Conservation (phyloP, 1,284 basidiomycete genomes). For the Meira miltonrushii region DNA sequence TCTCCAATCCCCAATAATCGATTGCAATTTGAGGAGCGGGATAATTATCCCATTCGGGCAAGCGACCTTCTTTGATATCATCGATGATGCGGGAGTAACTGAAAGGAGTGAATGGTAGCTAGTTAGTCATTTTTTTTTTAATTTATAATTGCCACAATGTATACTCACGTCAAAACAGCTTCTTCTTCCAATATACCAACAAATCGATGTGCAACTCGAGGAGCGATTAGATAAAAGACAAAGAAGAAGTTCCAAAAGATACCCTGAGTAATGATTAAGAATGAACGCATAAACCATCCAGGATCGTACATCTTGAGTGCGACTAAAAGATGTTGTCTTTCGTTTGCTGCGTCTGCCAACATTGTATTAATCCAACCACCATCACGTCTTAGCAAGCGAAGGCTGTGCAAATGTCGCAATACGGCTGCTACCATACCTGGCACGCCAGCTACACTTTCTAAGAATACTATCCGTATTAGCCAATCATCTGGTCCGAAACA, state of each 20-base stretch:
- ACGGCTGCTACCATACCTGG: slow-evolving; percentile 85
- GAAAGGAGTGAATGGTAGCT: neutral
- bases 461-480: slow-evolving; percentile 38
- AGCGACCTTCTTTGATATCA: slow-evolving; percentile 74
- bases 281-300: slow-evolving; percentile 67
- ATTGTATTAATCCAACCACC: slow-evolving; percentile 41
- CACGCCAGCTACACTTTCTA: slow-evolving; percentile 70
- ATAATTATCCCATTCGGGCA: slow-evolving; percentile 71
- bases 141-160: too few relatives aligned
- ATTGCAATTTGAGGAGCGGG: slow-evolving; percentile 80
- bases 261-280: slow-evolving; percentile 77
- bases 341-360: slow-evolving; percentile 44
- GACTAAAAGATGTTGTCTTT: slow-evolving; percentile 37
- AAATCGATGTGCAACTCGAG: slow-evolving; percentile 81
- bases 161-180: slow-evolving; percentile 73
- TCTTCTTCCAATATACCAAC: slow-evolving; percentile 94
- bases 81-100: slow-evolving; percentile 67
- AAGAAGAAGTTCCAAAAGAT: slow-evolving; percentile 55
- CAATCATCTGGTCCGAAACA: slow-evolving; percentile 39
- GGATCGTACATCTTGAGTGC: slow-evolving; percentile 57
- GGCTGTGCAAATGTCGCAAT: slow-evolving; percentile 62
- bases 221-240: slow-evolving; percentile 70
- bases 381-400: slow-evolving; percentile 34
- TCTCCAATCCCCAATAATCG: slow-evolving; percentile 76
- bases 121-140: too few relatives aligned